Percentiles rank a stretch among this genome's conserved stretches.
These are phyloP conservation scores for Raffaelea deltoideospora DNA, from an alignment of 2,329 filamentous ascomycete species.

Conservation along the genomic window DNA sequence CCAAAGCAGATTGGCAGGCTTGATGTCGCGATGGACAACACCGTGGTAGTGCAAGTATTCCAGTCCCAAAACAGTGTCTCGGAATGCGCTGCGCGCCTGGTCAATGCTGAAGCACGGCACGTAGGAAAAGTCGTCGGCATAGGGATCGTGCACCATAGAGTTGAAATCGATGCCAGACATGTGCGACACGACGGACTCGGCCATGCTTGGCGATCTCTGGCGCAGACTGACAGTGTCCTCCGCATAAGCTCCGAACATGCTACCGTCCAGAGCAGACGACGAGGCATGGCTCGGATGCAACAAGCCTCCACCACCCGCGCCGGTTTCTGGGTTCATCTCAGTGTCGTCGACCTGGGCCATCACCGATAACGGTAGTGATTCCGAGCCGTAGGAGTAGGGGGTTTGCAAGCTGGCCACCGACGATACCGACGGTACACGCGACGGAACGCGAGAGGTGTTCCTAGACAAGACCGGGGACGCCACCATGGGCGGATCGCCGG, in stretches of 20 bases:
- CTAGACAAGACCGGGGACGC: conserved; percentile 21
- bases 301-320: not conserved
- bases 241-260: conserved; percentile 58
- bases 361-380: conserved; percentile 13
- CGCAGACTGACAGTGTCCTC: conserved; percentile 39
- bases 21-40: conserved; percentile 73
- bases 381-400: conserved; percentile 19
- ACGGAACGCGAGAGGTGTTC: conserved; percentile 25
- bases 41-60: conserved; percentile 87
- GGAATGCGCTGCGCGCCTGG: conserved; percentile 69
- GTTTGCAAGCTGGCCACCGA: conserved; percentile 22
- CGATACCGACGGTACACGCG: conserved; percentile 29
- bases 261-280: conserved; percentile 53
- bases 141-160: conserved; percentile 42
- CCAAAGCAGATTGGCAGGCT: conserved; percentile 80
- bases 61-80: conserved; percentile 82
- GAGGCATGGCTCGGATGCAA: conserved; percentile 28
- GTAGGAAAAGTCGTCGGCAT: conserved; percentile 80
- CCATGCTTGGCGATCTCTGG: conserved; percentile 63
- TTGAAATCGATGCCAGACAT: conserved; percentile 51
- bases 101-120: conserved; percentile 85
- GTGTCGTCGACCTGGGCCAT: conserved; percentile 11
- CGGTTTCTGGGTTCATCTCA: conserved; percentile 37
- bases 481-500: not conserved
- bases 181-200: conserved; percentile 59